These are phyloP conservation scores for Lipomyces spencermartinsiae DNA, from an alignment of 805 yeast species.

Conservation along the genomic window DNA sequence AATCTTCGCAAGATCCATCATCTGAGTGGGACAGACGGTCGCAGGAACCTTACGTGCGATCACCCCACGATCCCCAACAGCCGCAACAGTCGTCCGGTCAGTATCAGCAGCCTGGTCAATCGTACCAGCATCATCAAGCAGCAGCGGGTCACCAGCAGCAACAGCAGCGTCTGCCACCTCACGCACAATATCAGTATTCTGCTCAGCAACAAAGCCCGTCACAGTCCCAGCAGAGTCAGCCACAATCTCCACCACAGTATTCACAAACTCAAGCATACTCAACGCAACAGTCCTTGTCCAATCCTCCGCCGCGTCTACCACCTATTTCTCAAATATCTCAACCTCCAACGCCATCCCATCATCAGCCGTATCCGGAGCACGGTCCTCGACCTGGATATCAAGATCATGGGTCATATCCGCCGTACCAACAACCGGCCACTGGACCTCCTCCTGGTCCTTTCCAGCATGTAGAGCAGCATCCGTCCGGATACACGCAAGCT, in stretches of 20 bases:
- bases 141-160: conserved; percentile 5
- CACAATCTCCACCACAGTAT: conserved; percentile 7
- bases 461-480: background rate
- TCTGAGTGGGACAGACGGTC: background rate
- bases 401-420: conserved; percentile 11
- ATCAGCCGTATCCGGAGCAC: conserved; percentile 10
- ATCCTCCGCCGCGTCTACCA: conserved; percentile 18
- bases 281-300: background rate
- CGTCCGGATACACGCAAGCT: conserved; percentile 6
- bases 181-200: conserved; percentile 8
- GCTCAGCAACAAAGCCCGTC: conserved; percentile 8
- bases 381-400: conserved; percentile 1
- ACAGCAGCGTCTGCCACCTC: conserved; percentile 5
- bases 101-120: conserved; percentile 6
- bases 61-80: conserved; percentile 13
- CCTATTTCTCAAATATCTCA: conserved; percentile 32
- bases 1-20: conserved; percentile 13
- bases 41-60: conserved; percentile 2
- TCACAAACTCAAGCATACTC: conserved; percentile 8
- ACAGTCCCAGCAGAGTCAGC: conserved; percentile 9
- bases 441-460: background rate
- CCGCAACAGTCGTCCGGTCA: conserved; percentile 6
- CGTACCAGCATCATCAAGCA: conserved; percentile 4
- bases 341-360: conserved; percentile 13
- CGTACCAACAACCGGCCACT: conserved; percentile 2